Evolutionary conservation across 176 grass and related monocot genomes (phyloP).

Genomic region (Oryza nivara): DNA sequence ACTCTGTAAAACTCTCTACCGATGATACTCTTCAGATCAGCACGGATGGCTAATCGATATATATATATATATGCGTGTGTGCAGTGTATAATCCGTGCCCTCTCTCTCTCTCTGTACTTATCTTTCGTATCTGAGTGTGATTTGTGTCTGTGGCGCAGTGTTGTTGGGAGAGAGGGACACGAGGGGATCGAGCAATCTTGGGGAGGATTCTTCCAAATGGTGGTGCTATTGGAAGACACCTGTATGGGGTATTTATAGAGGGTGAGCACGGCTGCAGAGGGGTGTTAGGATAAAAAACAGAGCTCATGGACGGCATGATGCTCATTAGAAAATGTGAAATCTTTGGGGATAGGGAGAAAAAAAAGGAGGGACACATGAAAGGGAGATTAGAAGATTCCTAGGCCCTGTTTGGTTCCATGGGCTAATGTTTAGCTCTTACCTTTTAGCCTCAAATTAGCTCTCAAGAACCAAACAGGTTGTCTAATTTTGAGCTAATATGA

Average conservation of each 20-base stretch:
- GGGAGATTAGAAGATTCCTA: neutral
- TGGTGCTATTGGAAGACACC: constrained; percentile 34
- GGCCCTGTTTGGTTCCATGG: no score
- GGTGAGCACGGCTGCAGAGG: no score
- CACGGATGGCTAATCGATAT: neutral
- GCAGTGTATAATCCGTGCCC: neutral
- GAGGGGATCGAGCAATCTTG: constrained; percentile 36
- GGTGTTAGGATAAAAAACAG: neutral
- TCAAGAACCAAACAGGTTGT: no score
- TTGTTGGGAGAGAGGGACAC: constrained; percentile 44
- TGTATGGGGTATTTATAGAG: constrained; percentile 34
- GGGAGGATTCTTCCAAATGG: constrained; percentile 47
- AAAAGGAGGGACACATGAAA: no score
- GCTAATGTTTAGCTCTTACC: no score
- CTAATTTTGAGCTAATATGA: no score
- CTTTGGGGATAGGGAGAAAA: neutral
- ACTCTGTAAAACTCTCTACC: neutral
- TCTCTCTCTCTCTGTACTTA: constrained; percentile 26
- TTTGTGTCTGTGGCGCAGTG: constrained; percentile 27
- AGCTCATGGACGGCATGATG: constrained; percentile 14
- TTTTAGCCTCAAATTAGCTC: no score
- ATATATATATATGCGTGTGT: neutral
- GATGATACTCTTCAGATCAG: constrained; percentile 39
- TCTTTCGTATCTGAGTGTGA: constrained; percentile 45
- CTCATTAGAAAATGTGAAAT: constrained; percentile 23